Base-by-base conservation (phyloP, 2,329 filamentous ascomycete species). In the Pezicula carpinea region DNA sequence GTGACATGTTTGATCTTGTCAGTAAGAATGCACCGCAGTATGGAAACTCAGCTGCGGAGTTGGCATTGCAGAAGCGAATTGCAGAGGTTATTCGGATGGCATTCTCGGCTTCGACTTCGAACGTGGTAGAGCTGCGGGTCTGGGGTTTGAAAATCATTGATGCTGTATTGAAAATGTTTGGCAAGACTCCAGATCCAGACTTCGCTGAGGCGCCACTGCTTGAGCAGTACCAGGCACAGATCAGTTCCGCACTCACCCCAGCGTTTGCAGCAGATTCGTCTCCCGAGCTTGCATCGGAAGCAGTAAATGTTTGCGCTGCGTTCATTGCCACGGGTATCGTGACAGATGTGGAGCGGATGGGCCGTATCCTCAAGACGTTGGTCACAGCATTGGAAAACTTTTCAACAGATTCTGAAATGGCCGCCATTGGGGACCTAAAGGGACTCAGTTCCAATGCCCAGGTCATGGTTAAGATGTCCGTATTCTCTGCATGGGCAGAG, bases 301-400 rank as follows among this genome's bases (percentile, higher is more conserved):
- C 95, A 14, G 89, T 99, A 53, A 95, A 95, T 59, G 93, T 99
- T 6, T 99, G 93, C 61, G 93, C 92, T n/a, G 90, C 88, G 1
- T 99, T 99, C 67, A 95, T 99, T 60, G 87, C 92, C 0, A 96
- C 92, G 0, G 93, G 93, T 13, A 97, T 99, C 46, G 93, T 99
- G 7, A 96, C 90, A 0, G 93, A 97, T 66, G 83, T 97, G 7
- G 95, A 99, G 57, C 83, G 93, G n/a, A 99, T 99, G 93, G 93
- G 93, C 18, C 85, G 93, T 47, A 99, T 99, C 44, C 77, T 99
- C 47, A 97, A 96, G 69, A 86, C 95, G 1, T 76, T 99, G 2
- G 88, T 96, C 5, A 85, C 85, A 36, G 91, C 91, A 0, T 76
- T 99, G 1, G 92, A 97, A 60, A 96, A 92, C 66, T 96, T 97